Percentiles rank a stretch among this genome's conserved stretches.
Conservation (phyloP, 1,284 basidiomycete genomes). For the Ceratobasidium sp. region DNA sequence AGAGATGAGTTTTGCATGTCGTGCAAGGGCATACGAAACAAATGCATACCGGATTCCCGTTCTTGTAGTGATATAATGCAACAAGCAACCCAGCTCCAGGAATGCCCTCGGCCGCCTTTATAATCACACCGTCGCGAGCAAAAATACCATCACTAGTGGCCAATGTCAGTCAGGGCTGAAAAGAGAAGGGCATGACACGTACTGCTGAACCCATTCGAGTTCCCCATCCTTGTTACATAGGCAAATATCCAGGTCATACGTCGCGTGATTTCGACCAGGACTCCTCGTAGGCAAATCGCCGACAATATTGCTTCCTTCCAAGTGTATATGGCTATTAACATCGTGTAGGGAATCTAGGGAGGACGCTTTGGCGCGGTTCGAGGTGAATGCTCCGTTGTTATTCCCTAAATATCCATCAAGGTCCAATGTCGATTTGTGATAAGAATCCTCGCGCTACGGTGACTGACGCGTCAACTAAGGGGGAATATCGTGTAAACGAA, state of each 20-base stretch:
- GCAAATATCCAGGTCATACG: slow-evolving; percentile 31
- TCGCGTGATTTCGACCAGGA: slow-evolving; percentile 20
- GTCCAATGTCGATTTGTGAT: slow-evolving; percentile 28
- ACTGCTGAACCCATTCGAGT: slow-evolving; percentile 20
- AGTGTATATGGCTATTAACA: slow-evolving; percentile 10
- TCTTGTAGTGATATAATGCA: slow-evolving; percentile 6
- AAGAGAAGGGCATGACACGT: not conserved
- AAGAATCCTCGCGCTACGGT: slow-evolving; percentile 6
- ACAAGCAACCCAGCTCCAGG: slow-evolving; percentile 18
- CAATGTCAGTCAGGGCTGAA: not conserved
- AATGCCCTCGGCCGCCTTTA: slow-evolving; percentile 20
- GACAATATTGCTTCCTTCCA: slow-evolving; percentile 19
- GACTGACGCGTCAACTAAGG: not conserved
- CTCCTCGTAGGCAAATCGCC: slow-evolving; percentile 12
- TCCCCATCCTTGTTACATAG: slow-evolving; percentile 18
- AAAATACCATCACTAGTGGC: slow-evolving; percentile 6
- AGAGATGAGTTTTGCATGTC: not conserved
- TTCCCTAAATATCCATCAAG: slow-evolving; percentile 13
- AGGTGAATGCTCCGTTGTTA: slow-evolving; percentile 23
- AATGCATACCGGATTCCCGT: slow-evolving; percentile 12
- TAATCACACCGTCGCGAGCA: slow-evolving; percentile 23
- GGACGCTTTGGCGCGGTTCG: not conserved
- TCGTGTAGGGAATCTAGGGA: not conserved
- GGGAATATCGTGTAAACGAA: not conserved
- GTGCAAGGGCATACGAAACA: not conserved